Evolutionary conservation across 352 stramenopile species (phyloP).

Genomic region (Globisporangium yorkense): DNA sequence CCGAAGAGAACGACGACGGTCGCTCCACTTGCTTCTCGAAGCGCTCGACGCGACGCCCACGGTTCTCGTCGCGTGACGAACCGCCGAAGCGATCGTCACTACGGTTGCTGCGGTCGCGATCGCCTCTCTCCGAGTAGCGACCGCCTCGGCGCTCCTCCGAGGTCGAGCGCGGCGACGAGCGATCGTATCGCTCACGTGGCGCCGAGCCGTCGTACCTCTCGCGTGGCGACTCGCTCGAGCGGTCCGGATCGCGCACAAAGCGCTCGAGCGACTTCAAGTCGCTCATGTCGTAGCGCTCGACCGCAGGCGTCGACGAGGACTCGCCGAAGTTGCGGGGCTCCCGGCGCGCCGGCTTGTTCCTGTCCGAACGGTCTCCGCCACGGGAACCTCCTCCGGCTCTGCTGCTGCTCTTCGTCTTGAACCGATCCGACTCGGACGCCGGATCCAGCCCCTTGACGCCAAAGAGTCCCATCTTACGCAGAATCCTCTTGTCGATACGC

Average conservation of each 20-base stretch:
- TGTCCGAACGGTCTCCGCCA: neutral
- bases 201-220: neutral
- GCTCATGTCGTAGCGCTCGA: conserved; percentile 11
- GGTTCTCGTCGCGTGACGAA: neutral
- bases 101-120: neutral
- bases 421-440: conserved; percentile 9
- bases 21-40: conserved; percentile 3
- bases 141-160: neutral
- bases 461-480: conserved; percentile 88
- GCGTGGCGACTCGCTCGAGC: neutral
- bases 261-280: neutral
- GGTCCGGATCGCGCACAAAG: neutral
- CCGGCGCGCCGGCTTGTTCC: neutral
- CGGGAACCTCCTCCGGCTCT: neutral
- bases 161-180: neutral
- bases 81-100: neutral
- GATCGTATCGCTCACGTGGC: neutral
- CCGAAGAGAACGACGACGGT: neutral
- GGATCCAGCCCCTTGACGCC: conserved; percentile 62
- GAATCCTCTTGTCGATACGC: conserved; percentile 77
- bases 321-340: conserved; percentile 15
- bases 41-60: neutral
- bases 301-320: conserved; percentile 1
- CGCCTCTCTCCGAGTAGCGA: neutral
- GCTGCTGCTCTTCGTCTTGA: conserved; percentile 12